Percentiles rank a stretch among this genome's conserved stretches.
phyloP scores from a whole-genome alignment of 306 rosid species.

The Rosa persica region DNA sequence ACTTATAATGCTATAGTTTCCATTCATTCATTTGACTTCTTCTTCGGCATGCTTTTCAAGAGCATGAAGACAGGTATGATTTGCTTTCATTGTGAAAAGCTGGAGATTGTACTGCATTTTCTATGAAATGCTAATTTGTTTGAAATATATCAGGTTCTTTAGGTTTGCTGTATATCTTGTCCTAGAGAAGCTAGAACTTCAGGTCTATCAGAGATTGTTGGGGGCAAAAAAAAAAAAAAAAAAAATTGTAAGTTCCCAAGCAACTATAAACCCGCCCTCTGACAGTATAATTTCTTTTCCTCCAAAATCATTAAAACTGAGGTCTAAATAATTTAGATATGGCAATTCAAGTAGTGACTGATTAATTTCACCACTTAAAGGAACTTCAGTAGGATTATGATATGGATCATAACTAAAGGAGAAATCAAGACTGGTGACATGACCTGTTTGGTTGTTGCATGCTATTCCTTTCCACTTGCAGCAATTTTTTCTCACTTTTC shows the following conservation, averaged over 20 bases:
- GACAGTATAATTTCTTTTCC: neutral
- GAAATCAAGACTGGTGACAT: neutral
- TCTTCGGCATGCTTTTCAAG: no score
- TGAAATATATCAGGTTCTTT: conserved; percentile 58
- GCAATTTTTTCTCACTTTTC: neutral
- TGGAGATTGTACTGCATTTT: conserved; percentile 16
- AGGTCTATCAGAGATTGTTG: conserved; percentile 35
- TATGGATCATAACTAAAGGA: neutral
- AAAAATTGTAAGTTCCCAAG: no score
- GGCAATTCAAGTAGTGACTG: neutral
- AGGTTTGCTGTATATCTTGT: conserved; percentile 88
- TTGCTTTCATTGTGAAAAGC: neutral
- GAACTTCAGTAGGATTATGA: no score
- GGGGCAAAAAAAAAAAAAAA: no score
- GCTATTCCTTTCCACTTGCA: neutral
- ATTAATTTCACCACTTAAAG: neutral
- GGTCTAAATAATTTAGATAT: neutral
- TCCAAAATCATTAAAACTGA: neutral
- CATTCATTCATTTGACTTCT: no score
- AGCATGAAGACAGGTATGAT: conserved; percentile 30
- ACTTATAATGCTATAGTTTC: no score
- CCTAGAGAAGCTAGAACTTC: conserved; percentile 94
- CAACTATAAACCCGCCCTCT: no score
- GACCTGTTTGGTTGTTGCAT: neutral
- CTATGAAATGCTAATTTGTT: conserved; percentile 11